Evolutionary conservation across 495 filamentous ascomycete species (phyloP).

Genomic region (Arthonia radiata): DNA sequence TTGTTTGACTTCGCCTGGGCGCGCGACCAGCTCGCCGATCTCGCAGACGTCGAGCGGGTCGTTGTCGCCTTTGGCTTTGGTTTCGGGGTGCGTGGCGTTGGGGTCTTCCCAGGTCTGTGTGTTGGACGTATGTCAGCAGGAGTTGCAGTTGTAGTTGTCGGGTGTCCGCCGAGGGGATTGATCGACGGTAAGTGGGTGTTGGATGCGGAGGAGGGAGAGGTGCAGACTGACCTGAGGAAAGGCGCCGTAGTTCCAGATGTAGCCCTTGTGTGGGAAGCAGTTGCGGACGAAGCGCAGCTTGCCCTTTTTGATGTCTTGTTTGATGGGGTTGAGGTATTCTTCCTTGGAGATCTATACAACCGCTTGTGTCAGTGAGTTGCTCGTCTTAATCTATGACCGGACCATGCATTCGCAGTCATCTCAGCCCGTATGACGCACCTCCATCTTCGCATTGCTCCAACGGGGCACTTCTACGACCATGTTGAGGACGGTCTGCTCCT

Average conservation of each 20-base stretch:
- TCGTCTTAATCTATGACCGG: conserved; percentile 1
- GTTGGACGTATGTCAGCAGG: conserved; percentile 4
- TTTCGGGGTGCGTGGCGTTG: conserved; percentile 83
- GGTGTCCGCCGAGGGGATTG: too few relatives aligned
- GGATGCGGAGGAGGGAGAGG: too few relatives aligned
- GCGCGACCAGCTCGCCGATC: conserved; percentile 92
- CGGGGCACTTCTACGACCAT: conserved; percentile 98
- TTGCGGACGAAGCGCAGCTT: conserved; percentile 96
- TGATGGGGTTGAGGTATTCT: conserved; percentile 89
- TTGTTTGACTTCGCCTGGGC: conserved; percentile 90
- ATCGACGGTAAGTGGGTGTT: too few relatives aligned
- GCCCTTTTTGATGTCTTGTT: conserved; percentile 75
- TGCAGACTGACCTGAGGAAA: conserved; percentile 66
- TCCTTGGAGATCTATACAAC: conserved; percentile 78
- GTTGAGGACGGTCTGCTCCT: conserved; percentile 81
- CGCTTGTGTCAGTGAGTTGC: conserved; percentile 6
- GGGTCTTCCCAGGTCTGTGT: conserved; percentile 95
- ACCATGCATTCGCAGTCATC: not conserved
- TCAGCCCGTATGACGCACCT: conserved; percentile 31
- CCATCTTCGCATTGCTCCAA: conserved; percentile 98
- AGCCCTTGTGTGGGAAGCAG: conserved; percentile 99
- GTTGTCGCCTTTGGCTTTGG: conserved; percentile 98
- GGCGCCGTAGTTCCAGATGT: conserved; percentile 99
- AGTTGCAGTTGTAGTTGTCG: too few relatives aligned
- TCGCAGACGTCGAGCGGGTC: conserved; percentile 98